These are phyloP conservation scores for Tricholoma saponaceum DNA, from an alignment of 768 basidiomycete genomes.

Conservation along the genomic window DNA sequence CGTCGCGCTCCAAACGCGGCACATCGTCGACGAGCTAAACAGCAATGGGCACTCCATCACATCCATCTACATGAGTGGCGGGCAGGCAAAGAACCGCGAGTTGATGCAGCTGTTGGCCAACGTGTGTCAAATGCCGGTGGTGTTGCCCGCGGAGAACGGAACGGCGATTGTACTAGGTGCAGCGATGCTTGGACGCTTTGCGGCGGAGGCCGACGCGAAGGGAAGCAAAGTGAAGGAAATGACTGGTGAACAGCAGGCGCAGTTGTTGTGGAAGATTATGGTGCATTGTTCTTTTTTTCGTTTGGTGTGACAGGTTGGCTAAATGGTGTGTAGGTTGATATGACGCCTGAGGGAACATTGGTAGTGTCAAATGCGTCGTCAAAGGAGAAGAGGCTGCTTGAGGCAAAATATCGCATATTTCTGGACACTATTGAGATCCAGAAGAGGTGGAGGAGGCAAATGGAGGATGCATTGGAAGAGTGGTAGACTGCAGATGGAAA, in stretches of 20 bases:
- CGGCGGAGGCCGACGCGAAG: constrained; percentile 48
- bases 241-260: constrained; percentile 46
- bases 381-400: constrained; percentile 71
- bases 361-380: constrained; percentile 58
- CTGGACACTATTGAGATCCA: constrained; percentile 85
- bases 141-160: constrained; percentile 71
- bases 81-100: constrained; percentile 84
- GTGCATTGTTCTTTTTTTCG: constrained; percentile 31
- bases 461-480: constrained; percentile 49
- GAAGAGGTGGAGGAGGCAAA: constrained; percentile 77
- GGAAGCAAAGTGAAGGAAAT: constrained; percentile 24
- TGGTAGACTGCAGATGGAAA: not conserved
- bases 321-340: constrained; percentile 62
- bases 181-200: constrained; percentile 91
- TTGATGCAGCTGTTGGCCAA: constrained; percentile 91
- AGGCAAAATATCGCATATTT: constrained; percentile 95
- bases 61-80: constrained; percentile 88
- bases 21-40: constrained; percentile 92
- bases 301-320: not conserved
- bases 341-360: constrained; percentile 82
- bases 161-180: constrained; percentile 90
- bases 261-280: constrained; percentile 90
- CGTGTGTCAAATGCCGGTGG: constrained; percentile 75
- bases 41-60: constrained; percentile 74
- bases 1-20: constrained; percentile 90